Conservation (phyloP, 2,329 filamentous ascomycete species). For the Fusarium chuoi region DNA sequence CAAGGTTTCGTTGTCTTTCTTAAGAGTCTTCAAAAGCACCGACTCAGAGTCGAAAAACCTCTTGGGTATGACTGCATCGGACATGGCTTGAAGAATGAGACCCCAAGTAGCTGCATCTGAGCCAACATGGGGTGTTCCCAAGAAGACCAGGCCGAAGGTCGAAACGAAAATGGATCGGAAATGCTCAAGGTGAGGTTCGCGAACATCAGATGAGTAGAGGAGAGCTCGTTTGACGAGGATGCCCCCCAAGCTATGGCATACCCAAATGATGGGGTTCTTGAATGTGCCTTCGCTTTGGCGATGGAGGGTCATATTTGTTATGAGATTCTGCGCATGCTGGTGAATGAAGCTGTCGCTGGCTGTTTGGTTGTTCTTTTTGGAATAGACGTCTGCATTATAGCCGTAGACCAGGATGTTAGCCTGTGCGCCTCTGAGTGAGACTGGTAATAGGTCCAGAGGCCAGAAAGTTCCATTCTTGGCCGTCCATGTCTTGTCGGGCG, state of each 20-base stretch:
- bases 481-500: constrained; percentile 72
- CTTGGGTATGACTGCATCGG: constrained; percentile 71
- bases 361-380: constrained; percentile 59
- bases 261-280: constrained; percentile 77
- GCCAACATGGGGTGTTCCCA: constrained; percentile 80
- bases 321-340: constrained; percentile 76
- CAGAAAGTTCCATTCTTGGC: constrained; percentile 70
- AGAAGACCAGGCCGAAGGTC: constrained; percentile 79
- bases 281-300: constrained; percentile 66
- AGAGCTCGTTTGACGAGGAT: constrained; percentile 77
- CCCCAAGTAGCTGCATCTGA: constrained; percentile 76
- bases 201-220: constrained; percentile 72
- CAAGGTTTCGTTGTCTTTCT: constrained; percentile 77
- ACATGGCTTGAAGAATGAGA: constrained; percentile 73
- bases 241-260: constrained; percentile 79
- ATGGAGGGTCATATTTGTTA: constrained; percentile 70
- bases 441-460: constrained; percentile 74
- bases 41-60: constrained; percentile 74
- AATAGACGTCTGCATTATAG: constrained; percentile 75
- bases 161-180: constrained; percentile 77
- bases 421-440: constrained; percentile 63
- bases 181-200: constrained; percentile 68
- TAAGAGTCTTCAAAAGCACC: constrained; percentile 75
- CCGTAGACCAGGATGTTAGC: constrained; percentile 78
- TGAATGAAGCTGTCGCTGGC: constrained; percentile 75